Base-by-base conservation (phyloP, 345 rosid genomes). In the Arabis alpina region DNA sequence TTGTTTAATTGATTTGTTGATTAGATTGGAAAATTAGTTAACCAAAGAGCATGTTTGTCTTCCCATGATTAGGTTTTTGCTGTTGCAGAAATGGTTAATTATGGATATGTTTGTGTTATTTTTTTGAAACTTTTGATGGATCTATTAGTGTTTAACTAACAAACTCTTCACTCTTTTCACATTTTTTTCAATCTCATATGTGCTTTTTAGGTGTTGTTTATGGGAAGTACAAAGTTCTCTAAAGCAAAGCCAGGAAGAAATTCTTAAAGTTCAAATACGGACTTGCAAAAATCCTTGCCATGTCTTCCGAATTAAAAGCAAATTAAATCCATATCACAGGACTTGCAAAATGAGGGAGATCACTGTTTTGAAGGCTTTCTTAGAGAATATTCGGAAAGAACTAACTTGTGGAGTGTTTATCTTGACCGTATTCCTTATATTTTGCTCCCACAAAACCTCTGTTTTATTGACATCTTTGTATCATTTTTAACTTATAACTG, bases 391-490 rank as follows among this genome's bases (percentile, higher is more conserved):
- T 97, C 99, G 2, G 91, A 91, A 75, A 80, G n/a, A n/a, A 94
- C 93, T 25, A 97, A 94, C 79, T 76, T 94, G 62, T 94, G 97
- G 97, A 91, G 97, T 72, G 78, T 91, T 64, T 94, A 94, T 77
- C 91, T 94, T 45, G 99, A 94, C 80, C 96, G 91, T 64, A 97
- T 94, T 76, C 41, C 80, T 59, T 66, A 59, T 53, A 28, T 53
- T 48, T 61, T 1, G 4, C 54, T 44, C 42, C 16, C 68, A 19
- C 50, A 39, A 1, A 27, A 34, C 56, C 44, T 25, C 10, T 58
- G 45, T 3, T 61, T 23, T 7, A 40, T 25, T 53, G 44, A 37
- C 43, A 10, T 54, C 32, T 45, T 54, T 63, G 16, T 51, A 50
- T 10, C 30, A 6, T 61, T 37, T n/a, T 13, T 40, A 55, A 28